phyloP scores from a whole-genome alignment of 805 yeast species.

The Hanseniaspora lachancei region DNA sequence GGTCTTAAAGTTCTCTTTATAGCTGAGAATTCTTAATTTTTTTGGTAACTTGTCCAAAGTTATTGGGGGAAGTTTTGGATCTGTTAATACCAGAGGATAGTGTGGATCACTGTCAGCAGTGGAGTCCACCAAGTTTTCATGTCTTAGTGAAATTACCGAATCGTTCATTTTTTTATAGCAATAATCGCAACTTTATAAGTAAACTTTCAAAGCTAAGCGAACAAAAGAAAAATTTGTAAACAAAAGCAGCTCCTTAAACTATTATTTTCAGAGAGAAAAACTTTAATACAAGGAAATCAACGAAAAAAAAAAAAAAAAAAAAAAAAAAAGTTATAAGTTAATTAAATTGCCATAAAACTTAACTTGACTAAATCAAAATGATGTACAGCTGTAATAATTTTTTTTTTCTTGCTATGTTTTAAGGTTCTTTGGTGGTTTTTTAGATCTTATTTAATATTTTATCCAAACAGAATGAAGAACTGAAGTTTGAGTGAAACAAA shows the following conservation, averaged over 20 bases:
- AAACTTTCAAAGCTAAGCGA: too few species aligned
- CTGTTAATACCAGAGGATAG: neutral
- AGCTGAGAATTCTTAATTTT: slow-evolving; percentile 24
- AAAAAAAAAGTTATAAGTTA: too few species aligned
- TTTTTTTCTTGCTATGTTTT: neutral
- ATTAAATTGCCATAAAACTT: too few species aligned
- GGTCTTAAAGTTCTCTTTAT: slow-evolving; percentile 34
- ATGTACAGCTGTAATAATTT: too few species aligned
- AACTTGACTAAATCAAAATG: too few species aligned
- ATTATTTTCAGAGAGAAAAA: too few species aligned
- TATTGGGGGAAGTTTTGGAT: slow-evolving; percentile 5
- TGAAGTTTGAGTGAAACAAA: neutral
- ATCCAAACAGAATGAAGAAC: neutral
- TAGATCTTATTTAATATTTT: too few species aligned
- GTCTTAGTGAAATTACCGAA: neutral
- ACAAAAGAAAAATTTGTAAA: too few species aligned
- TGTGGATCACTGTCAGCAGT: neutral
- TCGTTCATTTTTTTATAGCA: neutral
- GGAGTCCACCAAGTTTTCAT: neutral
- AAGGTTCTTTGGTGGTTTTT: neutral
- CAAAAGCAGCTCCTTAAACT: too few species aligned
- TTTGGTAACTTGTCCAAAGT: slow-evolving; percentile 9
- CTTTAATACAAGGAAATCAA: too few species aligned
- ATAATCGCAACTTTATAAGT: too few species aligned
- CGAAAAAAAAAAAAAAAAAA: too few species aligned